phyloP scores from a whole-genome alignment of 2,329 filamentous ascomycete genomes.

The Tolypocladium nubicola region DNA sequence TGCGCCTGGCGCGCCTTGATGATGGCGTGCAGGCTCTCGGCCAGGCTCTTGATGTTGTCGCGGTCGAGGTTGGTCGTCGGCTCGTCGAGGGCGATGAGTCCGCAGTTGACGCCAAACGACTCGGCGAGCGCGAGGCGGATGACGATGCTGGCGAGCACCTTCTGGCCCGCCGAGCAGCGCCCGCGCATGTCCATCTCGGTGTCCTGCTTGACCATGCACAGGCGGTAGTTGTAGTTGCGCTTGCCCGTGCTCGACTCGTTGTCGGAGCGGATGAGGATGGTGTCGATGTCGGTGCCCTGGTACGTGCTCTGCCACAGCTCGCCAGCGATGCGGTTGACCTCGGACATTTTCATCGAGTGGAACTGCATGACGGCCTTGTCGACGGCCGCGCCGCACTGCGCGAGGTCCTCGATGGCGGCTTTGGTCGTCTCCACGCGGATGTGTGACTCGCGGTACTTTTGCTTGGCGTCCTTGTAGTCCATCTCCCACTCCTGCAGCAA shows the following conservation, averaged over 20 bases:
- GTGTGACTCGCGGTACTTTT: slow-evolving; percentile 75
- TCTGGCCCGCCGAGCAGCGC: slow-evolving; percentile 91
- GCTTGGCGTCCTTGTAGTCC: slow-evolving; percentile 74
- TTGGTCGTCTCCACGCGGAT: slow-evolving; percentile 88
- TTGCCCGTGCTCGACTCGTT: slow-evolving; percentile 64
- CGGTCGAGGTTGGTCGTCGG: slow-evolving; percentile 93
- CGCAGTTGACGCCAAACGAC: slow-evolving; percentile 92
- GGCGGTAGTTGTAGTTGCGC: slow-evolving; percentile 89
- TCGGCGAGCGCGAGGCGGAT: slow-evolving; percentile 93
- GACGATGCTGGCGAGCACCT: slow-evolving; percentile 93
- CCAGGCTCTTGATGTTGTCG: slow-evolving; percentile 88
- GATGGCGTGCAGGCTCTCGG: slow-evolving; percentile 74
- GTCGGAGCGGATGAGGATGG: slow-evolving; percentile 89
- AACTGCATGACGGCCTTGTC: slow-evolving; percentile 98
- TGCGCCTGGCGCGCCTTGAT: slow-evolving; percentile 76
- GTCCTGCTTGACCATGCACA: slow-evolving; percentile 96
- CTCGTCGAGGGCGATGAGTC: slow-evolving; percentile 92
- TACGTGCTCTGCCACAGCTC: slow-evolving; percentile 98
- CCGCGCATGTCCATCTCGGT: slow-evolving; percentile 99
- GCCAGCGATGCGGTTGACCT: slow-evolving; percentile 89
- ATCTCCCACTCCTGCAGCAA: slow-evolving; percentile 72
- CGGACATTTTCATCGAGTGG: slow-evolving; percentile 93
- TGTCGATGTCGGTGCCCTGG: slow-evolving; percentile 94
- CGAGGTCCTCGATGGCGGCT: slow-evolving; percentile 83
- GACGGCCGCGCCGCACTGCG: slow-evolving; percentile 69